Evolutionary conservation across 202 grass and related monocot genomes (phyloP).

Genomic region (Eragrostis tef): DNA sequence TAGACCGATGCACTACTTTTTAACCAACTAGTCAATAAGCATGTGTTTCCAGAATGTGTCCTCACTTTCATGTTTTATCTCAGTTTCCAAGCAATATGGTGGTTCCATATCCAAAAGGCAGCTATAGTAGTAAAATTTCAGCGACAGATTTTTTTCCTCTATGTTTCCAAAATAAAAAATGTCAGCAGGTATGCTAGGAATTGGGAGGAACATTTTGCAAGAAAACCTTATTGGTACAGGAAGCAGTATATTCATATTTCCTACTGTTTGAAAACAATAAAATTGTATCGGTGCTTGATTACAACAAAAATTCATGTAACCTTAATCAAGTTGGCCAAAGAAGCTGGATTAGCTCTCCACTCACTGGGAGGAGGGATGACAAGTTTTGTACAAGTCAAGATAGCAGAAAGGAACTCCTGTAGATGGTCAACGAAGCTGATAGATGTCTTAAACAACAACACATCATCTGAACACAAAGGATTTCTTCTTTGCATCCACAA

Average conservation of each 20-base stretch:
- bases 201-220: background rate
- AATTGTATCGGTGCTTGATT: background rate
- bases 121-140: background rate
- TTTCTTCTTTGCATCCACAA: slow-evolving; percentile 83
- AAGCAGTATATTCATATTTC: slow-evolving; percentile 10
- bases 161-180: background rate
- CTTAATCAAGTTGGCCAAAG: slow-evolving; percentile 73
- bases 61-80: background rate
- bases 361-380: slow-evolving; percentile 70
- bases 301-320: slow-evolving; percentile 37
- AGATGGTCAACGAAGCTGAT: slow-evolving; percentile 93
- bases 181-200: background rate
- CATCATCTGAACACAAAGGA: slow-evolving; percentile 60
- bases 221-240: slow-evolving; percentile 1
- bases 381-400: slow-evolving; percentile 72
- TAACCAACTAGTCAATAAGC: background rate
- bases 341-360: slow-evolving; percentile 73
- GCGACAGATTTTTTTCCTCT: background rate
- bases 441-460: slow-evolving; percentile 90
- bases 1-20: background rate
- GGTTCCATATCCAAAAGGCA: background rate
- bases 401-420: slow-evolving; percentile 83
- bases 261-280: slow-evolving; percentile 3
- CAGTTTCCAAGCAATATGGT: slow-evolving; percentile 16
- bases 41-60: slow-evolving; percentile 2